A percentile compares a stretch with the other conserved stretches of the same genome.
These are phyloP conservation scores for Coemansia sp. DNA, from an alignment of 192 early-diverging fungal genomes.

Conservation along the genomic window DNA sequence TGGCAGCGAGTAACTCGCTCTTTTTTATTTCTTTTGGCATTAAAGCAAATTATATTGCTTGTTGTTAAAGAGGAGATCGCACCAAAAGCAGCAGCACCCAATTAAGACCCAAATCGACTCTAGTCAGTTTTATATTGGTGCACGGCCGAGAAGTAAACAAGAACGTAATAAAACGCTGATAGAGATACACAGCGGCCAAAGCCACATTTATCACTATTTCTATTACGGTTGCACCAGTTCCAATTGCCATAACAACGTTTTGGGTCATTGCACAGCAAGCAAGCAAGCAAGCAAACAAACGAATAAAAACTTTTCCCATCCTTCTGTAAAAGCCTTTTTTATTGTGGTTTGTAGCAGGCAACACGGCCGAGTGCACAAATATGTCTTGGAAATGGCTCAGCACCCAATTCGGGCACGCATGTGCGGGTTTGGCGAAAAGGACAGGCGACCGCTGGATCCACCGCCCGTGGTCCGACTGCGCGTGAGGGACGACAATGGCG, in stretches of 20 bases:
- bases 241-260: not conserved
- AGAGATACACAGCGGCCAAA: not conserved
- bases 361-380: constrained; percentile 54
- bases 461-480: constrained; percentile 65
- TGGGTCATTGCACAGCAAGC: not conserved
- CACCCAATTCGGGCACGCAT: constrained; percentile 70
- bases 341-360: constrained; percentile 30
- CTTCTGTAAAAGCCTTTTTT: not conserved
- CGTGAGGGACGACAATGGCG: constrained; percentile 55
- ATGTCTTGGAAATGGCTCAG: constrained; percentile 62
- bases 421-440: constrained; percentile 80
- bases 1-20: too few species aligned
- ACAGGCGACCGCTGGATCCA: constrained; percentile 65
- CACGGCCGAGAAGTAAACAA: not conserved
- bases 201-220: not conserved
- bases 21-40: too few species aligned
- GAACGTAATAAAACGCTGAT: not conserved
- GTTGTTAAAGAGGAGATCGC: not conserved
- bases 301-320: not conserved
- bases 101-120: too few species aligned
- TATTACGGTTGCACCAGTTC: not conserved
- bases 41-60: too few species aligned
- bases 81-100: too few species aligned
- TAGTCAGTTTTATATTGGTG: not conserved
- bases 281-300: too few species aligned